Conservation (phyloP, 2,329 filamentous ascomycete genomes). For the Peltaster fructicola region DNA sequence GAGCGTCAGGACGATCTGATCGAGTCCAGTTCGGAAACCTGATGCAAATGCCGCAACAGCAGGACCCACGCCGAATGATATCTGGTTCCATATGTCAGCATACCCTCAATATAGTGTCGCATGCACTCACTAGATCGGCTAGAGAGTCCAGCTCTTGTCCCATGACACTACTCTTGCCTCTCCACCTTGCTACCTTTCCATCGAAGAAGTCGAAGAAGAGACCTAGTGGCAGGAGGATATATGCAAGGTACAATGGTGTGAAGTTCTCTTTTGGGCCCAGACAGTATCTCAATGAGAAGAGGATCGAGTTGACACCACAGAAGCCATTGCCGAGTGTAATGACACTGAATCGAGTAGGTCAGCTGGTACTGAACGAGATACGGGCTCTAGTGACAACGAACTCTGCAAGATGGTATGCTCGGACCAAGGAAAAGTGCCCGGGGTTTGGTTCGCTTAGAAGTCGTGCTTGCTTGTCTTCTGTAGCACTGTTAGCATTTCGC, state of each 20-base stretch:
- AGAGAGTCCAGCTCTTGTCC: conserved; percentile 93
- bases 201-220: conserved; percentile 98
- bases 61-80: conserved; percentile 87
- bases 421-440: conserved; percentile 49
- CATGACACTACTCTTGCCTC: conserved; percentile 94
- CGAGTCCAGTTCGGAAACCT: conserved; percentile 65
- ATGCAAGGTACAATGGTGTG: conserved; percentile 60
- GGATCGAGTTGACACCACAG: conserved; percentile 86
- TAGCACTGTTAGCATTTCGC: conserved; percentile 22
- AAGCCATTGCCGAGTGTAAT: conserved; percentile 74
- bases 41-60: conserved; percentile 77
- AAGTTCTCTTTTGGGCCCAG: conserved; percentile 44
- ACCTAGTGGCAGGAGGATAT: conserved; percentile 77
- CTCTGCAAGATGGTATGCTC: conserved; percentile 58
- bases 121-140: conserved; percentile 55
- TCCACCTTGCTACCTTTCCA: conserved; percentile 88
- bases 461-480: conserved; percentile 57
- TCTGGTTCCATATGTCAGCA: conserved; percentile 33
- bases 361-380: no score
- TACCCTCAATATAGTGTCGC: conserved; percentile 1
- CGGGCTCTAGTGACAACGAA: no score
- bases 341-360: no score
- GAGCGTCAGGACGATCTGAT: conserved; percentile 66
- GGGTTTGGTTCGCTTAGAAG: conserved; percentile 47
- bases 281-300: conserved; percentile 88